These are phyloP conservation scores for Tolypocladium nubicola DNA, from an alignment of 2,329 filamentous ascomycete species.

Conservation along the genomic window DNA sequence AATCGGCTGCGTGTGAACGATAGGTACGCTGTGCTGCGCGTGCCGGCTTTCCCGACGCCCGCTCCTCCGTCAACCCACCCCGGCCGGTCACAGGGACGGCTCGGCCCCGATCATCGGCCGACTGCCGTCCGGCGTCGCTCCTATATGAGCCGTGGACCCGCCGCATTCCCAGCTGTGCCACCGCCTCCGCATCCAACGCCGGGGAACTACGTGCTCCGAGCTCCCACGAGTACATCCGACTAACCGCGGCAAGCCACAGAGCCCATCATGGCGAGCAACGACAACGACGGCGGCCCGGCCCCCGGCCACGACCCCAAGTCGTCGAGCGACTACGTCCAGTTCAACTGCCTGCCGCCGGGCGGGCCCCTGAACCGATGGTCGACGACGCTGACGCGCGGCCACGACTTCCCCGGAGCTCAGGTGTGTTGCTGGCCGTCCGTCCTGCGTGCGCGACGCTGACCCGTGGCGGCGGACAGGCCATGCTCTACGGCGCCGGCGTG, in stretches of 20 bases:
- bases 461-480: conserved; percentile 40
- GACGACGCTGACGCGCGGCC: conserved; percentile 65
- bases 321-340: conserved; percentile 42
- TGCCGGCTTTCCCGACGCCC: background rate
- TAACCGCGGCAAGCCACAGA: background rate
- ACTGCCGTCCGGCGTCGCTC: background rate
- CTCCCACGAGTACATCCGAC: background rate
- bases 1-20: background rate
- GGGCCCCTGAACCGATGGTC: conserved; percentile 74
- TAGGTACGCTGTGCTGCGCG: background rate
- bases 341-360: conserved; percentile 38
- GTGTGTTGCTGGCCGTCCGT: conserved; percentile 27
- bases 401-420: conserved; percentile 89
- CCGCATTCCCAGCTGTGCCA: background rate
- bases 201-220: background rate
- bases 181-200: background rate
- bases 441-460: background rate
- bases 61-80: background rate
- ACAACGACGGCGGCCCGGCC: conserved; percentile 4
- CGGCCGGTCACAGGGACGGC: background rate
- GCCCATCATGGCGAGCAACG: conserved; percentile 15
- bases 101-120: background rate
- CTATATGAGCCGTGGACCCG: background rate
- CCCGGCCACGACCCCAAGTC: conserved; percentile 30
- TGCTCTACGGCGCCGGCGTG: conserved; percentile 90